Base-by-base conservation (phyloP, 768 basidiomycete species). In the Collybia sordida region DNA sequence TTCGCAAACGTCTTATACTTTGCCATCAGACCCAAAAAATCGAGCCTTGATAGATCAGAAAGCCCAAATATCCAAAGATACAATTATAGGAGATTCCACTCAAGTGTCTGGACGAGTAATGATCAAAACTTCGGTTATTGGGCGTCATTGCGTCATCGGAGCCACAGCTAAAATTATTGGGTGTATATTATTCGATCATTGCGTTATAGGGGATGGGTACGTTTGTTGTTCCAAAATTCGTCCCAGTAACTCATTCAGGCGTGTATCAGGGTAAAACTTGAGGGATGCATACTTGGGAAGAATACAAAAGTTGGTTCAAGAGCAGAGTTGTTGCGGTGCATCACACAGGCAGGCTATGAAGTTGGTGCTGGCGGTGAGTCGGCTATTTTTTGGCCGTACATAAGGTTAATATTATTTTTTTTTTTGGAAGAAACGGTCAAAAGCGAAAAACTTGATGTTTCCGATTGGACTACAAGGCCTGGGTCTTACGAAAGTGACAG, bases 141-240 rank as follows among this genome's bases (percentile, higher is more conserved):
- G 91, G 7, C 77, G 85, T 51, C 93, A 95, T 63, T 94, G 92
- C 56, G 70, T 84, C 14, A 87, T 95, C 46, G 92, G 92, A 2
- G 87, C 82, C 64, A 86, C 86, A 75, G 88, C 80, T n/a, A 90
- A 84, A 65, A 83, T 98, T 41, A 76, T 75, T 2, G 88, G 90
- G 9, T 94, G 89, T 56, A 80, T 96, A 6, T 64, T 98, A 19
- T 75, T 94, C 55, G 95, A 97, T 61, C 93, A 96, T 59, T 95
- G 93, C 58, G 79, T 90, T 3, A 71, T 98, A 11, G 88, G 81
- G 37, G 93, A 96, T 50, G 92, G 93, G 94, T 93, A 54, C 61
- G 82, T 62, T 47, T 6, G 15, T 4, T 17, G 15, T 37, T 46
- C 4, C 31, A 45, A 18, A 6, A 24, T 19, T n/a, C 23, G 42